Percentiles rank a stretch among this genome's conserved stretches.
phyloP scores from a whole-genome alignment of 23 red algal genomes.

The Chondrus crispus region DNA sequence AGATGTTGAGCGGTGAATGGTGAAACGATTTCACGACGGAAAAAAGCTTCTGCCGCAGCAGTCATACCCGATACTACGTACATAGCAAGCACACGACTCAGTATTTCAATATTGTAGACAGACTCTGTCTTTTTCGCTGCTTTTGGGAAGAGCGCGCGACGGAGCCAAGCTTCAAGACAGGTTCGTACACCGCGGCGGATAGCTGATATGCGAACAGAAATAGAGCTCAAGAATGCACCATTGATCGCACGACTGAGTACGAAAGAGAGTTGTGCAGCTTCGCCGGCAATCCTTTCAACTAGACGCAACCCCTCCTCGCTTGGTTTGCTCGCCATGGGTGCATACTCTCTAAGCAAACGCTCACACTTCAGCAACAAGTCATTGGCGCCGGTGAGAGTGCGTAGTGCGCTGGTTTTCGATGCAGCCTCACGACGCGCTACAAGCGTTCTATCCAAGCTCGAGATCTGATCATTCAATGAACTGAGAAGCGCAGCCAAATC shows the following conservation, averaged over 20 bases:
- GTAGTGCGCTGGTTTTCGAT: constrained; percentile 18
- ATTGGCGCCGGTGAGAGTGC: constrained; percentile 36
- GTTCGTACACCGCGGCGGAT: constrained; percentile 37
- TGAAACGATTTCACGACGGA: constrained; percentile 56
- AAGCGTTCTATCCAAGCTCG: constrained; percentile 19
- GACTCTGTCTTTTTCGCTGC: background rate
- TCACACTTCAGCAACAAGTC: constrained; percentile 79
- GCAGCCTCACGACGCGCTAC: constrained; percentile 28
- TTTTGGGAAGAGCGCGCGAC: background rate
- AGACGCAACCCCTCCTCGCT: constrained; percentile 35
- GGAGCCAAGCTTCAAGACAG: constrained; percentile 61
- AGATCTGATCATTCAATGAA: constrained; percentile 30
- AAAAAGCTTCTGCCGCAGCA: constrained; percentile 56
- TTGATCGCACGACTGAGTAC: constrained; percentile 23
- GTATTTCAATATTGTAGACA: background rate
- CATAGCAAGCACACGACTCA: constrained; percentile 46
- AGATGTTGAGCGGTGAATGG: constrained; percentile 33
- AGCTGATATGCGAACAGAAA: constrained; percentile 19
- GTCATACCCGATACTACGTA: constrained; percentile 55
- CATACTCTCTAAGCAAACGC: constrained; percentile 42
- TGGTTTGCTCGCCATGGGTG: background rate
- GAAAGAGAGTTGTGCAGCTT: constrained; percentile 52
- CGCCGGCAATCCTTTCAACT: constrained; percentile 61
- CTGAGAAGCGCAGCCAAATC: constrained; percentile 30
- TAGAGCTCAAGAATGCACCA: constrained; percentile 10